Evolutionary conservation across 768 basidiomycete species (phyloP).

Genomic region (Leccinum ochraceum): DNA sequence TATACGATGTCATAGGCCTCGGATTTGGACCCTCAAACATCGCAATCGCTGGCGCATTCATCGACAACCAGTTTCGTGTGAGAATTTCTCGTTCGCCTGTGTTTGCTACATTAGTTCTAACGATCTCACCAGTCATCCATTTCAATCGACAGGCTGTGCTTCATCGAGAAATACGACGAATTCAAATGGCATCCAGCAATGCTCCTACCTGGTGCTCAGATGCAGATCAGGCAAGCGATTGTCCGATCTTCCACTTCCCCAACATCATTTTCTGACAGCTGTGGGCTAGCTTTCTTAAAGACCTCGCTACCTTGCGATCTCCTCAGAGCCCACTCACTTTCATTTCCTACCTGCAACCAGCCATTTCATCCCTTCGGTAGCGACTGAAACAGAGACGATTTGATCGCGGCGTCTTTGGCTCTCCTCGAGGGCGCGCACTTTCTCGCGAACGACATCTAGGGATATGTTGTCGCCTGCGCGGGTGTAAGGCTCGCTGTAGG

Average conservation of each 20-base stretch:
- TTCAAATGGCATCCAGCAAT: conserved; percentile 61
- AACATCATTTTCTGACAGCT: conserved; percentile 7
- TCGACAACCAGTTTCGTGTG: conserved; percentile 37
- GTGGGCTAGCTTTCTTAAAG: conserved; percentile 47
- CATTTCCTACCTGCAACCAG: conserved; percentile 47
- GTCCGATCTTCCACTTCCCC: not conserved
- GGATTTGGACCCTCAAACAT: conserved; percentile 58
- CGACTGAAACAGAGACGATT: no score
- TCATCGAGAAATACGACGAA: conserved; percentile 48
- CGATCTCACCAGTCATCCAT: conserved; percentile 8
- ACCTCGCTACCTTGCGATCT: conserved; percentile 52
- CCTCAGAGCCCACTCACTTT: conserved; percentile 55
- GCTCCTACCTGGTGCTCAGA: conserved; percentile 50
- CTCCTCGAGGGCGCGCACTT: conserved; percentile 71
- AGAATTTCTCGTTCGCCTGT: conserved; percentile 7
- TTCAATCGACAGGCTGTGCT: conserved; percentile 37
- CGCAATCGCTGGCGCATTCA: conserved; percentile 49
- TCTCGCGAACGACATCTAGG: conserved; percentile 70
- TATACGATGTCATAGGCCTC: conserved; percentile 49
- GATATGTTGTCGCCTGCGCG: conserved; percentile 65
- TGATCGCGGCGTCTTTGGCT: conserved; percentile 41
- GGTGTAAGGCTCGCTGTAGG: conserved; percentile 71
- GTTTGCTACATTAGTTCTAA: conserved; percentile 3
- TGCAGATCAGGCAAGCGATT: conserved; percentile 50
- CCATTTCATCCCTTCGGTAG: no score